phyloP scores from a whole-genome alignment of 108 stramenopile species.

The Skeletonema marinoi region DNA sequence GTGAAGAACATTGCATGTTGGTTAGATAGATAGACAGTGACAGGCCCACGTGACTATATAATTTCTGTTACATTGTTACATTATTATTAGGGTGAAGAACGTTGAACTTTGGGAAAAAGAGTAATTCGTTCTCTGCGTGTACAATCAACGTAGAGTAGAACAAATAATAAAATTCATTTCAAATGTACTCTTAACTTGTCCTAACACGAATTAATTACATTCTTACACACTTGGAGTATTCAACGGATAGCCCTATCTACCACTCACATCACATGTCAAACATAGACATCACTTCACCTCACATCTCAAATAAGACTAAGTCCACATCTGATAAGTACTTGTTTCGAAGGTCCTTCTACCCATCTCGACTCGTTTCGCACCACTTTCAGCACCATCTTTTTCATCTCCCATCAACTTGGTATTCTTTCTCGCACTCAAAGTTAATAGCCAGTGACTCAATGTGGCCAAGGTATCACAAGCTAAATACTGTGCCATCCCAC shows the following conservation, averaged over 20 bases:
- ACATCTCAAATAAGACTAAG: background rate
- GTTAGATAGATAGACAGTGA: no score
- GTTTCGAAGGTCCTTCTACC: slow-evolving; percentile 27
- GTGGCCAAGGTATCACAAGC: slow-evolving; percentile 52
- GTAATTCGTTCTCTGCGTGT: background rate
- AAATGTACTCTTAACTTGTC: background rate
- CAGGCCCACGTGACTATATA: no score
- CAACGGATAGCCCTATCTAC: background rate
- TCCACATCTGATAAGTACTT: slow-evolving; percentile 23
- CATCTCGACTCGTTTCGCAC: slow-evolving; percentile 6
- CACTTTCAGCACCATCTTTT: background rate
- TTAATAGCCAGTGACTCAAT: slow-evolving; percentile 51
- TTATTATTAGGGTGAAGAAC: background rate
- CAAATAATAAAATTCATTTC: background rate
- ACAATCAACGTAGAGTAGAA: background rate
- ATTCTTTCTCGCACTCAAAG: slow-evolving; percentile 31
- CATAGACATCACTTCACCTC: background rate
- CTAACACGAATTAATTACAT: background rate
- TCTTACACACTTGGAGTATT: background rate
- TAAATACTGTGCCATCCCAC: slow-evolving; percentile 45
- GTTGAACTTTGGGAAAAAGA: background rate
- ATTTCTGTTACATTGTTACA: no score
- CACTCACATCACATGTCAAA: background rate
- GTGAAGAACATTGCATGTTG: background rate
- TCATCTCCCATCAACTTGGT: slow-evolving; percentile 16